Evolutionary conservation across 2,329 filamentous ascomycete genomes (phyloP), one percentile per base, ranked within the genome.

Genomic region (Aureobasidium sp.): DNA sequence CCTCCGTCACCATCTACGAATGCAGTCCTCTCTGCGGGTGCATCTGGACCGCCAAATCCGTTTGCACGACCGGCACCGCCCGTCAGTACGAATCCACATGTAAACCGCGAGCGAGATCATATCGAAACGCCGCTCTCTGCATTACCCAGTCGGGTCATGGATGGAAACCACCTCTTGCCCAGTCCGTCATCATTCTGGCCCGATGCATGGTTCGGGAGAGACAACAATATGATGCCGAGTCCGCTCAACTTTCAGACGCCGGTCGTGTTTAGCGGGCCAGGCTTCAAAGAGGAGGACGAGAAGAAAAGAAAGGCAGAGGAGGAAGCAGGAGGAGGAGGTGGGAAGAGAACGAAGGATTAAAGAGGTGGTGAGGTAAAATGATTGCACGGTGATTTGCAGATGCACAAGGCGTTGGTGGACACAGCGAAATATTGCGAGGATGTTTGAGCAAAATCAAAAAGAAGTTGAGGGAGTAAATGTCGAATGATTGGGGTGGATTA

Each of bases 191-290:
- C 86, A 66, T 97, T 97, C 76, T 97, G 96, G 70, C 86, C 89
- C 0, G 91, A 96, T 73, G 81, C 82, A 71, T 85, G 70, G 63
- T 65, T 65, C 22, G 65, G 73, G 72, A 82, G 70, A 74, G 72
- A 79, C 62, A 89, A 94, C 67, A 96, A 94, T 69, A 94, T 95
- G 67, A 80, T 97, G 53, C 92, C 92, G 0, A 97, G 91, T 72
- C 94, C 94, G 11, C 77, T 97, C 66, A 96, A 92, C 64, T 97
- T 97, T 74, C 89, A 90, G 37, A 97, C 94, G 1, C 94, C 94
- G 1, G 72, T 80, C 15, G 76, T 72, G n/a, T 67, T 72, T 40
- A 76, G 72, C 48, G 64, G 56, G 45, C 61, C 63, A 56, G 64
- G 60, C 53, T 67, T 60, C 68, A 73, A 73, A 73, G 68, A 75